Evolutionary conservation across 306 rosid genomes (phyloP).

Genomic region (Vigna mungo): DNA sequence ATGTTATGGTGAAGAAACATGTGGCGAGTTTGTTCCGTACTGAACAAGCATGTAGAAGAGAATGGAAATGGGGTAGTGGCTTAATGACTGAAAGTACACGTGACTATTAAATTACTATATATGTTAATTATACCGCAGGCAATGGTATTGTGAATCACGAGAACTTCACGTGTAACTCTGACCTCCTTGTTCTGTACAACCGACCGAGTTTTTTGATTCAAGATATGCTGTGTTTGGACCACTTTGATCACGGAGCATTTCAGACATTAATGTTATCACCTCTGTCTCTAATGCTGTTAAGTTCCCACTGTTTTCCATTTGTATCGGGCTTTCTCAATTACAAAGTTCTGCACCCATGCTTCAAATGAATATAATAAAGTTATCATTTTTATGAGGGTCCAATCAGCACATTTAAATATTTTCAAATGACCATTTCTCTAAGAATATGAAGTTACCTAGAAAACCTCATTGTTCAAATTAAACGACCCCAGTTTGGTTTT

Average conservation of each 20-base stretch:
- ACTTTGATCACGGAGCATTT: constrained; percentile 56
- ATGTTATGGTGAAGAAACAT: constrained; percentile 46
- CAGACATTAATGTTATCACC: constrained; percentile 47
- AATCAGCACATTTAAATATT: constrained; percentile 8
- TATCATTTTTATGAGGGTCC: not conserved
- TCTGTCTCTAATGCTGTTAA: constrained; percentile 42
- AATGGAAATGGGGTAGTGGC: constrained; percentile 40
- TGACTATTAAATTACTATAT: constrained; percentile 2
- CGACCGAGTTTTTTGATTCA: constrained; percentile 46
- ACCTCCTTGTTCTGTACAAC: constrained; percentile 62
- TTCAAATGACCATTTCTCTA: not conserved
- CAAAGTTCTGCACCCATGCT: constrained; percentile 11
- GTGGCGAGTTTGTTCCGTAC: constrained; percentile 45
- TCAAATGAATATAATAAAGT: not conserved
- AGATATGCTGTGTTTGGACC: constrained; percentile 50
- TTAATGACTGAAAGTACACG: constrained; percentile 13
- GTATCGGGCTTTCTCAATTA: constrained; percentile 19
- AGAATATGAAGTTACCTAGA: not conserved
- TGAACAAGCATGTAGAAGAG: constrained; percentile 51
- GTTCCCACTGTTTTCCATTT: constrained; percentile 52
- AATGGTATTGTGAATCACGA: constrained; percentile 84
- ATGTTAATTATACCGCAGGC: constrained; percentile 66
- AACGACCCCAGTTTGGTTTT: not conserved
- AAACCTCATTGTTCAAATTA: not conserved
- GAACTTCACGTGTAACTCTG: constrained; percentile 95